Conservation (phyloP, 164 flowering plant genomes). For the Amborella trichopoda region DNA sequence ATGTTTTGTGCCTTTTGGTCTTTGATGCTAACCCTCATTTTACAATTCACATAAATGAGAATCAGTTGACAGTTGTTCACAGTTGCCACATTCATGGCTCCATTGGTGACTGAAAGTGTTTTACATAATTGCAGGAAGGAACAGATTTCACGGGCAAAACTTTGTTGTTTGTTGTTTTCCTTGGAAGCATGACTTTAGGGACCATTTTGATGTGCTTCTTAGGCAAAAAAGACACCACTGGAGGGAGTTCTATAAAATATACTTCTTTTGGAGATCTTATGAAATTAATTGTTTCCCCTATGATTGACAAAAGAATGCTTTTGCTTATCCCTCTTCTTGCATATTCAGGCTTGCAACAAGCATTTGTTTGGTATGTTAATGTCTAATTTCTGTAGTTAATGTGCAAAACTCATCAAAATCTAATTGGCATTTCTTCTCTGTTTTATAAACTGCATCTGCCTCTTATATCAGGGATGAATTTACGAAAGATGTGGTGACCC, state of each 20-base stretch:
- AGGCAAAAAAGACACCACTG: slow-evolving; percentile 31
- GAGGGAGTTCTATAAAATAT: slow-evolving; percentile 19
- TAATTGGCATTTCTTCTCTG: neutral
- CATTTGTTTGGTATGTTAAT: slow-evolving; percentile 74
- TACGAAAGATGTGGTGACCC: slow-evolving; percentile 63
- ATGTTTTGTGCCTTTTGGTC: no score
- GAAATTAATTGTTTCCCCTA: slow-evolving; percentile 38
- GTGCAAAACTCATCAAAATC: neutral
- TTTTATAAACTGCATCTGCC: neutral
- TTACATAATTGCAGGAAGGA: slow-evolving; percentile 47
- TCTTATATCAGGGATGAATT: slow-evolving; percentile 58
- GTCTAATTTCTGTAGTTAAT: neutral
- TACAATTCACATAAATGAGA: no score
- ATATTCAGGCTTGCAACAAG: slow-evolving; percentile 94
- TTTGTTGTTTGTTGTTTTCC: slow-evolving; percentile 59
- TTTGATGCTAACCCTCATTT: no score
- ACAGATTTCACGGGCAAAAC: slow-evolving; percentile 52
- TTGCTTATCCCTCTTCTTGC: slow-evolving; percentile 77
- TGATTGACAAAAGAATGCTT: slow-evolving; percentile 51
- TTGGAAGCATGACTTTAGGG: slow-evolving; percentile 72
- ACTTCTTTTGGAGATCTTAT: slow-evolving; percentile 31
- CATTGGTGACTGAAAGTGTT: neutral
- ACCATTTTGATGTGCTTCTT: slow-evolving; percentile 73
- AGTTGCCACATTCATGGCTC: no score
- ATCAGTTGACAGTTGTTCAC: no score